Conservation (phyloP, 1,284 basidiomycete genomes). For the Gymnopus androsaceus region DNA sequence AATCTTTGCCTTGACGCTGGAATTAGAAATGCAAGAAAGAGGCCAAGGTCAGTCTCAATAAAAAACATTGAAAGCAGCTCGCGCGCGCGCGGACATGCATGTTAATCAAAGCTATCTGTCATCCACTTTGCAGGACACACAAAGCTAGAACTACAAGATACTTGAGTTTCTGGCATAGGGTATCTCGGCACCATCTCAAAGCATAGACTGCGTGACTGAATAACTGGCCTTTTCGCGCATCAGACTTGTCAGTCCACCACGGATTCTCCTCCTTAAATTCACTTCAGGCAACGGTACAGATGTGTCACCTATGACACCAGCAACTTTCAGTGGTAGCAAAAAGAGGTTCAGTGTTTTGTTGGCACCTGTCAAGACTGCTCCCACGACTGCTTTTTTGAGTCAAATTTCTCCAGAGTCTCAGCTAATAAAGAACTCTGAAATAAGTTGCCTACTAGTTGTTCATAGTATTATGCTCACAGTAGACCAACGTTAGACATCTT, state of each 20-base stretch:
- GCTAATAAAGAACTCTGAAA: too few relatives aligned
- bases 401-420: too few relatives aligned
- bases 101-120: constrained; percentile 40
- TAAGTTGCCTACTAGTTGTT: too few relatives aligned
- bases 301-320: background rate
- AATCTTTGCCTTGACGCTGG: constrained; percentile 41
- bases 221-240: constrained; percentile 18
- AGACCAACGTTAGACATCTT: too few relatives aligned
- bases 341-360: too few relatives aligned
- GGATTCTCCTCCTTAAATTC: constrained; percentile 33
- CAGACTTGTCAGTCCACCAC: constrained; percentile 43
- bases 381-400: too few relatives aligned
- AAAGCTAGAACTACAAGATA: constrained; percentile 80
- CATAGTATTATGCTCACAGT: too few relatives aligned
- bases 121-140: constrained; percentile 79
- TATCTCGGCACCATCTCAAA: constrained; percentile 34
- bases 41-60: constrained; percentile 23
- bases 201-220: background rate
- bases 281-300: constrained; percentile 4
- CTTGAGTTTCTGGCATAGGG: constrained; percentile 70
- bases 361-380: too few relatives aligned
- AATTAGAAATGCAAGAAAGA: background rate
- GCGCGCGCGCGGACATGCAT: constrained; percentile 41
- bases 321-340: constrained; percentile 11
- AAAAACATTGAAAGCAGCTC: too few relatives aligned